Conservation (phyloP, 768 basidiomycete genomes). For the Gymnopilus dilepis region DNA sequence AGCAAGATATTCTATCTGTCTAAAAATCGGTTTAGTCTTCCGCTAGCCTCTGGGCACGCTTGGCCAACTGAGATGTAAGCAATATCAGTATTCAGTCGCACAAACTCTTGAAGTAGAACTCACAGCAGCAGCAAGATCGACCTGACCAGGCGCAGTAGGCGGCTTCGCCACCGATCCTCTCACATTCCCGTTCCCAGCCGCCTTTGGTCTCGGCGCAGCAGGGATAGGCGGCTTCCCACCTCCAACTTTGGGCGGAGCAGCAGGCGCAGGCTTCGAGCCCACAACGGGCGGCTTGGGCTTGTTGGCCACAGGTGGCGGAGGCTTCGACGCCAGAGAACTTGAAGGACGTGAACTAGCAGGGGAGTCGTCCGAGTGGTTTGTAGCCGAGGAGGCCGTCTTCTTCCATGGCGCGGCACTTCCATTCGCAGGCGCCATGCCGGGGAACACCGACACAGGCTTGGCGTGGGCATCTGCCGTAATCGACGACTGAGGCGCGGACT, state of each 20-base stretch:
- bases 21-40: slow-evolving; percentile 38
- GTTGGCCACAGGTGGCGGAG: slow-evolving; percentile 62
- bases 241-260: slow-evolving; percentile 46
- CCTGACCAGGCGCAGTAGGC: slow-evolving; percentile 55
- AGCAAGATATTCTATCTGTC: background rate
- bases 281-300: slow-evolving; percentile 71
- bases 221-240: slow-evolving; percentile 68
- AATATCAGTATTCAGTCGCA: slow-evolving; percentile 2
- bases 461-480: slow-evolving; percentile 64
- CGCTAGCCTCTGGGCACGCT: slow-evolving; percentile 67
- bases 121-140: slow-evolving; percentile 86
- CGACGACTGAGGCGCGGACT: slow-evolving; percentile 46
- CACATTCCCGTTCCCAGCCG: slow-evolving; percentile 42
- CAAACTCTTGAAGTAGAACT: slow-evolving; percentile 36
- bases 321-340: slow-evolving; percentile 53
- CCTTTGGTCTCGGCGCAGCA: slow-evolving; percentile 55
- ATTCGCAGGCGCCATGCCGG: slow-evolving; percentile 71
- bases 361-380: slow-evolving; percentile 38
- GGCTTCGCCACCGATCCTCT: slow-evolving; percentile 44
- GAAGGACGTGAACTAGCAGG: slow-evolving; percentile 55
- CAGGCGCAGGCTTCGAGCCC: slow-evolving; percentile 41
- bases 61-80: slow-evolving; percentile 63
- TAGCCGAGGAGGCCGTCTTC: slow-evolving; percentile 43
- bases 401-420: slow-evolving; percentile 80
- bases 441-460: slow-evolving; percentile 83